Evolutionary conservation across 2,329 filamentous ascomycete species (phyloP).

Genomic region (Fusarium cicatricum): DNA sequence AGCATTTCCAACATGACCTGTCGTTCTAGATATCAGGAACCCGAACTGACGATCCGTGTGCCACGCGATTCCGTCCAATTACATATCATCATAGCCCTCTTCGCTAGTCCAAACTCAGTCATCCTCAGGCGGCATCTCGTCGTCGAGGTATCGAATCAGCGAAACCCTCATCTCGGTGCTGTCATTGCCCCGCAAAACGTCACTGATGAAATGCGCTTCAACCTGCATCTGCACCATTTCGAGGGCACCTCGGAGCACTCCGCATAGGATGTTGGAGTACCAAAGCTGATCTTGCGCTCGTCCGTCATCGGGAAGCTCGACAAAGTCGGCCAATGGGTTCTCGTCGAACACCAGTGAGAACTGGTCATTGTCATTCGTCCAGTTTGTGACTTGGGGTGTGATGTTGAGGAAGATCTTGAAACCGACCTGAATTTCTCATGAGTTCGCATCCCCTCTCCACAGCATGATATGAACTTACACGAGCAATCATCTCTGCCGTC

Average conservation of each 20-base stretch:
- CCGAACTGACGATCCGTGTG: conserved; percentile 1
- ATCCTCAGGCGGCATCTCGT: conserved; percentile 96
- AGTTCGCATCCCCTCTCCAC: conserved; percentile 24
- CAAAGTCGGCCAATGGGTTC: conserved; percentile 96
- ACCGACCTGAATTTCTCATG: conserved; percentile 71
- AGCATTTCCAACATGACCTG: neutral
- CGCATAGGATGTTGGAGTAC: conserved; percentile 98
- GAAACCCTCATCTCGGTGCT: conserved; percentile 97
- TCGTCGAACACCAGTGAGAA: conserved; percentile 97
- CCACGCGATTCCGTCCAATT: conserved; percentile 6
- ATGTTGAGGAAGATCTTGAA: conserved; percentile 99
- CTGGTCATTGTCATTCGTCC: conserved; percentile 95
- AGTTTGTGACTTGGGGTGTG: conserved; percentile 91
- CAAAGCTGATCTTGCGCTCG: conserved; percentile 95
- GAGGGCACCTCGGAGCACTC: conserved; percentile 86
- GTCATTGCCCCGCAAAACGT: conserved; percentile 91
- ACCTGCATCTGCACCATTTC: conserved; percentile 99
- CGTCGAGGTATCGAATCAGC: conserved; percentile 92
- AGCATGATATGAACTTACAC: conserved; percentile 61
- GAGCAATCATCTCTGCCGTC: conserved; percentile 95
- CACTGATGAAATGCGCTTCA: conserved; percentile 94
- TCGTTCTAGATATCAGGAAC: conserved; percentile 4
- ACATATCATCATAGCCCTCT: conserved; percentile 2
- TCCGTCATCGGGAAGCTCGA: conserved; percentile 95
- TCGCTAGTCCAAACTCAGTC: conserved; percentile 63